Conservation (phyloP, 768 basidiomycete genomes). For the Lanmaoa rubissima region DNA sequence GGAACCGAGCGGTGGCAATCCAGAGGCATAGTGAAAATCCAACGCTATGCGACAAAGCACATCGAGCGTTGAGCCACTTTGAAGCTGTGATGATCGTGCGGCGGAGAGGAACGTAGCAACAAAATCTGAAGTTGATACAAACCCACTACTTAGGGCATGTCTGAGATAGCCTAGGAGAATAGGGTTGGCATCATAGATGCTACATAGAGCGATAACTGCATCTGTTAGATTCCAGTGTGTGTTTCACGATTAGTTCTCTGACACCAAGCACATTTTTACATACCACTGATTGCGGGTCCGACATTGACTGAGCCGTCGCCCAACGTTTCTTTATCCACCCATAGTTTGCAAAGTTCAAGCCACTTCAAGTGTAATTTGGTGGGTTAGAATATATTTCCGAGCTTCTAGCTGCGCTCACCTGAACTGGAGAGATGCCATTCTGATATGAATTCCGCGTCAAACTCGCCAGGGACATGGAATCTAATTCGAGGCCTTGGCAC, state of each 20-base stretch:
- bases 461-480: constrained; percentile 61
- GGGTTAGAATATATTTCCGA: constrained; percentile 1
- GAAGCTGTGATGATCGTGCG: constrained; percentile 61
- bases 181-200: constrained; percentile 68
- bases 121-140: constrained; percentile 58
- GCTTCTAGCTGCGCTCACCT: constrained; percentile 40
- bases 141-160: constrained; percentile 51
- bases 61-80: constrained; percentile 64
- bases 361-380: constrained; percentile 45
- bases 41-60: constrained; percentile 65
- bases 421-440: constrained; percentile 59
- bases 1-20: constrained; percentile 51
- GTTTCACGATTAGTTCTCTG: constrained; percentile 2
- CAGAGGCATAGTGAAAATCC: constrained; percentile 61
- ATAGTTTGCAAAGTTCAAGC: constrained; percentile 61
- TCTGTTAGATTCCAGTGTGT: constrained; percentile 40
- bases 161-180: constrained; percentile 65
- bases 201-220: constrained; percentile 65
- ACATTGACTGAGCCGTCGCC: constrained; percentile 38
- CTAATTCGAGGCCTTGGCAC: neutral
- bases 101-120: constrained; percentile 67
- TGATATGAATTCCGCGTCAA: constrained; percentile 75
- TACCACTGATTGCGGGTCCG: constrained; percentile 64
- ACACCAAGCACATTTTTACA: neutral
- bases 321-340: constrained; percentile 48